phyloP scores from a whole-genome alignment of 139 green algal species.

The Medakamo hakoo region DNA sequence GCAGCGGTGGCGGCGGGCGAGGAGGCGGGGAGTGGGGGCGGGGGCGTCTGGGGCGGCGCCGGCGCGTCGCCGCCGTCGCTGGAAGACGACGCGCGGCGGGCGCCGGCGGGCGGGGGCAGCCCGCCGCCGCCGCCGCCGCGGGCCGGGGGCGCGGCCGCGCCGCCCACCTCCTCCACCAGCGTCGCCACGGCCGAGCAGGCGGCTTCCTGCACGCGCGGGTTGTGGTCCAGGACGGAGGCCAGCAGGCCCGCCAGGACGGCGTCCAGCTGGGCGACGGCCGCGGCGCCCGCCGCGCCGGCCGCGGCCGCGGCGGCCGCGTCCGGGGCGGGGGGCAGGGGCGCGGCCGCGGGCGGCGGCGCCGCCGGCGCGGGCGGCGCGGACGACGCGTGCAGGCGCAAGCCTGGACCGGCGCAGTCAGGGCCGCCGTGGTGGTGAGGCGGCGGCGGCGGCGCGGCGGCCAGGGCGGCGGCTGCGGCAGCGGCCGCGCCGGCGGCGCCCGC shows the following conservation, averaged over 20 bases:
- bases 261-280: slow-evolving; percentile 15
- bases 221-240: slow-evolving; percentile 51
- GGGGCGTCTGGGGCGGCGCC: no score
- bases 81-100: no score
- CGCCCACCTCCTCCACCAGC: slow-evolving; percentile 38
- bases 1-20: neutral
- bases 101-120: slow-evolving; percentile 18
- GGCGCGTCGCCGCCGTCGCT: no score
- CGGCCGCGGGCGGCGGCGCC: no score
- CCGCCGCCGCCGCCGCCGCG: slow-evolving; percentile 9
- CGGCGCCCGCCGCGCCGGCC: slow-evolving; percentile 16
- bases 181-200: slow-evolving; percentile 67
- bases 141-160: no score
- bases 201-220: slow-evolving; percentile 76
- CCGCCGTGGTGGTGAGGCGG: no score
- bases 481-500: slow-evolving; percentile 5
- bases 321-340: neutral
- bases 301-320: neutral
- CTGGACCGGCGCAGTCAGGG: no score
- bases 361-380: neutral
- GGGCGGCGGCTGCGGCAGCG: no score
- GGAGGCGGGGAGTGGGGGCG: neutral
- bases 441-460: neutral
- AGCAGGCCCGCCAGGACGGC: slow-evolving; percentile 51
- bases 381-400: slow-evolving; percentile 9